These are phyloP conservation scores for Termitomyces sp. DNA, from an alignment of 768 basidiomycete species.

Conservation along the genomic window DNA sequence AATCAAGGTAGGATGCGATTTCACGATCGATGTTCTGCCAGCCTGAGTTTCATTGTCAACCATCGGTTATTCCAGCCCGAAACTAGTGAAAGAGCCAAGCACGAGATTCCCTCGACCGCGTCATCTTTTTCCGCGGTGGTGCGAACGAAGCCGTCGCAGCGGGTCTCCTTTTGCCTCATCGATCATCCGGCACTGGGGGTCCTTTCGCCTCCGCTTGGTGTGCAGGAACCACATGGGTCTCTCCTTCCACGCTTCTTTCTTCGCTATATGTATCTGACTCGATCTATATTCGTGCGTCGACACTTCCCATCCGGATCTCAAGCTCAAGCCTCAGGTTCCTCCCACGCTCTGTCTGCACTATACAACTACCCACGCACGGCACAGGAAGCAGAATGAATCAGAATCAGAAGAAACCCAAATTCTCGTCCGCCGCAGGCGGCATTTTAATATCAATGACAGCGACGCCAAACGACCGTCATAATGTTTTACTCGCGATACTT, in stretches of 20 bases:
- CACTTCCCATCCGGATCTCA: constrained; percentile 6
- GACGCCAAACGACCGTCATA: not conserved
- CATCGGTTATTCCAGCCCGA: no score
- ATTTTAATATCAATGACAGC: not conserved
- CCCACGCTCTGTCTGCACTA: not conserved
- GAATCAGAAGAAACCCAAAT: no score
- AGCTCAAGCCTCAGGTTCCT: no score
- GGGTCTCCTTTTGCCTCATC: constrained; percentile 2
- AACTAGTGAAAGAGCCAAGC: not conserved
- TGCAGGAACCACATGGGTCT: constrained; percentile 2
- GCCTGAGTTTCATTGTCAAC: no score
- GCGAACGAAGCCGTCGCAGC: not conserved
- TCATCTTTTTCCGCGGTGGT: constrained; percentile 3
- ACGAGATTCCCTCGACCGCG: not conserved
- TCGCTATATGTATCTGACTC: no score
- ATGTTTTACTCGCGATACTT: no score
- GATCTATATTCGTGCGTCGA: not conserved
- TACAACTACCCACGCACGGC: no score
- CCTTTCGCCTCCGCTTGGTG: not conserved
- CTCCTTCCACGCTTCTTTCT: not conserved
- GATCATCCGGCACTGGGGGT: not conserved
- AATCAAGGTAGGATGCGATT: no score
- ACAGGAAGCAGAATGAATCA: no score
- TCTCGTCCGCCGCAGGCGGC: not conserved
- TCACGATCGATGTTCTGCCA: not conserved